Evolutionary conservation across 176 grass and related monocot species (phyloP), one percentile per base, ranked within the genome.

Genomic region (Ensete ventricosum): DNA sequence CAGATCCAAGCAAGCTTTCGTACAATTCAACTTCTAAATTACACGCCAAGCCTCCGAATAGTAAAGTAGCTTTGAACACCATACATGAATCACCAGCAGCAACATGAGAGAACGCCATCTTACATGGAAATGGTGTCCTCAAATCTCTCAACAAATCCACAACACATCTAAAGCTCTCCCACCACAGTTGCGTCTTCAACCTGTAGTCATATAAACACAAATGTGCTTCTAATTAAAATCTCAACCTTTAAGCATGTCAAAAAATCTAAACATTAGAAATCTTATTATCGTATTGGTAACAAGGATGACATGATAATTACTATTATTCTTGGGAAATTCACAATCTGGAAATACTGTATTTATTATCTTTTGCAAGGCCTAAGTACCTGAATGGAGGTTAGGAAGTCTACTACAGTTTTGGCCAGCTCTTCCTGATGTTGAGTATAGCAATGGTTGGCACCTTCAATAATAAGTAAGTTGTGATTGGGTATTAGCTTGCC

Each of bases 381-480:
- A 68, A 68, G 52, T 74, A 74, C 72, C 72, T 74, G 52, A 57
- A 9, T 55, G 21, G 72, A 74, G 2, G 52, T 27, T 24, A 74
- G 72, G 17, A 65, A 77, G 34, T 77, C 43, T 60, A 52, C 29
- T 53, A 77, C 75, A 52, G 65, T 21, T 64, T 50, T 52, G 65
- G 43, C 57, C 20, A 77, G 75, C 11, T 24, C 57, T 64, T 64
- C 75, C 43, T 77, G 75, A 25, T 77, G 27, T 52, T 50, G 2
- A 1, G 59, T 64, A 50, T 77, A 77, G 25, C 19, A 14, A 65
- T 77, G 75, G 21, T 65, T 14, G 60, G 59, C 75, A 14, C 75
- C 75, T 77, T 65, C 59, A 52, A 77, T 77, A 48, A 77, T 64
- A 9, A 17, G 59, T 64, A 77, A 59, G 11, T 64, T 65, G 59